These are phyloP conservation scores for Podochytrium sp. DNA, from an alignment of 192 early-diverging fungal genomes.

Conservation along the genomic window DNA sequence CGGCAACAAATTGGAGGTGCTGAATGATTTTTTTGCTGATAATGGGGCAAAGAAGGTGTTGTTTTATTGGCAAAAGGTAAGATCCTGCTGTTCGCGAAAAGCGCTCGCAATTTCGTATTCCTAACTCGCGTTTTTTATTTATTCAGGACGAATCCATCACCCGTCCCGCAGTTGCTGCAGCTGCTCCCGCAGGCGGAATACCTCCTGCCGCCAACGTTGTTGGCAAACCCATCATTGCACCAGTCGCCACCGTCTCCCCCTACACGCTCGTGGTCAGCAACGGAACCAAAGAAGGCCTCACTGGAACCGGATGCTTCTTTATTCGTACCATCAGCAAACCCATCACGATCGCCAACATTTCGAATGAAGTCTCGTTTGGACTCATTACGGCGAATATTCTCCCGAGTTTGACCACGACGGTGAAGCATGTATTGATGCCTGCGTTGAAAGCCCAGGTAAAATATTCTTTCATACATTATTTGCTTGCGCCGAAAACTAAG, in stretches of 20 bases:
- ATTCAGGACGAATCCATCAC: conserved; percentile 18
- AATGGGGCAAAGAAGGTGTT: conserved; percentile 56
- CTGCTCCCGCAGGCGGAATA: background rate
- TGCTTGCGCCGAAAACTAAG: background rate
- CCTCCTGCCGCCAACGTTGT: background rate
- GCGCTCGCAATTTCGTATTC: background rate
- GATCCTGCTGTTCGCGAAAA: background rate
- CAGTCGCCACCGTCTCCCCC: background rate
- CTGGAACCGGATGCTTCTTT: conserved; percentile 62
- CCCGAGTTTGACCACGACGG: conserved; percentile 59
- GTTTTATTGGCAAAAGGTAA: conserved; percentile 65
- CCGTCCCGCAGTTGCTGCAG: background rate
- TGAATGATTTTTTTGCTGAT: conserved; percentile 68
- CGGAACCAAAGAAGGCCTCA: conserved; percentile 54
- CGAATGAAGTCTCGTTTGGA: conserved; percentile 59
- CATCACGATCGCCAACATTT: conserved; percentile 58
- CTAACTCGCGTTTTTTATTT: conserved; percentile 3
- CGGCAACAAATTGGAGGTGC: conserved; percentile 59
- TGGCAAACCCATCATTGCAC: background rate
- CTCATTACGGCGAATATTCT: conserved; percentile 53
- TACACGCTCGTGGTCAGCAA: conserved; percentile 58
- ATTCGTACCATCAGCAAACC: conserved; percentile 59
- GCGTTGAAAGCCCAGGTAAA: conserved; percentile 59
- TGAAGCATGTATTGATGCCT: conserved; percentile 65
- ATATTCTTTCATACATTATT: conserved; percentile 8